Conservation (phyloP, 192 early-diverging fungal species). For the Coemansia furcata region DNA sequence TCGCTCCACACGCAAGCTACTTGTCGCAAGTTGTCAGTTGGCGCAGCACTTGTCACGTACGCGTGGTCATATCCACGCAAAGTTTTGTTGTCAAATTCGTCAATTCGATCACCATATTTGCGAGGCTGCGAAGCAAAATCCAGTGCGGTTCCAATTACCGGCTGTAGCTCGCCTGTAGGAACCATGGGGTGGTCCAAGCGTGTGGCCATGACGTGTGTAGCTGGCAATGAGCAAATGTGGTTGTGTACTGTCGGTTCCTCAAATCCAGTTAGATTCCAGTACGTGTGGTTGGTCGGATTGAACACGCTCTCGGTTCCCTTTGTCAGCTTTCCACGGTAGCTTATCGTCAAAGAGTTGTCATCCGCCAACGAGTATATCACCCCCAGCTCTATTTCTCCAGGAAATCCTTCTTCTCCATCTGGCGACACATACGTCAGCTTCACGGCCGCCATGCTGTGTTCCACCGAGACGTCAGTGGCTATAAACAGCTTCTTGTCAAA, state of each 20-base stretch:
- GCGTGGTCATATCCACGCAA: constrained; percentile 80
- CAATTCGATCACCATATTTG: constrained; percentile 55
- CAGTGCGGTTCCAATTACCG: constrained; percentile 29
- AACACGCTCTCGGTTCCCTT: constrained; percentile 58
- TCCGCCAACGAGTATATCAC: constrained; percentile 63
- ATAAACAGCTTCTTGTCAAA: constrained; percentile 75
- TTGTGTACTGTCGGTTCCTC: constrained; percentile 52
- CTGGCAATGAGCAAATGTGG: constrained; percentile 55
- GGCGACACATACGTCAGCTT: constrained; percentile 58
- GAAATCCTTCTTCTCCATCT: constrained; percentile 80
- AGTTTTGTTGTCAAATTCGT: constrained; percentile 51
- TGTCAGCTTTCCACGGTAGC: constrained; percentile 48
- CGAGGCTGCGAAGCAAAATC: constrained; percentile 63
- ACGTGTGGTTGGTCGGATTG: constrained; percentile 84
- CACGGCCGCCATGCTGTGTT: constrained; percentile 22
- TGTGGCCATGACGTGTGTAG: constrained; percentile 54
- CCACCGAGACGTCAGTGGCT: constrained; percentile 18
- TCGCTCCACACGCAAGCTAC: constrained; percentile 56
- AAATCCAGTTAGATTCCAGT: constrained; percentile 84
- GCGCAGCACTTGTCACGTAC: constrained; percentile 50
- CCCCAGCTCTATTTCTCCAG: constrained; percentile 60
- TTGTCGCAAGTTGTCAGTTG: constrained; percentile 24
- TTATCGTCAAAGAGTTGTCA: constrained; percentile 53
- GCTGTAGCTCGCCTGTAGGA: constrained; percentile 69
- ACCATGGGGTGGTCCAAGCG: constrained; percentile 57